Evolutionary conservation across 2,329 filamentous ascomycete genomes (phyloP), one percentile per base, ranked within the genome.

Genomic region (Cladosporium oxysporum): DNA sequence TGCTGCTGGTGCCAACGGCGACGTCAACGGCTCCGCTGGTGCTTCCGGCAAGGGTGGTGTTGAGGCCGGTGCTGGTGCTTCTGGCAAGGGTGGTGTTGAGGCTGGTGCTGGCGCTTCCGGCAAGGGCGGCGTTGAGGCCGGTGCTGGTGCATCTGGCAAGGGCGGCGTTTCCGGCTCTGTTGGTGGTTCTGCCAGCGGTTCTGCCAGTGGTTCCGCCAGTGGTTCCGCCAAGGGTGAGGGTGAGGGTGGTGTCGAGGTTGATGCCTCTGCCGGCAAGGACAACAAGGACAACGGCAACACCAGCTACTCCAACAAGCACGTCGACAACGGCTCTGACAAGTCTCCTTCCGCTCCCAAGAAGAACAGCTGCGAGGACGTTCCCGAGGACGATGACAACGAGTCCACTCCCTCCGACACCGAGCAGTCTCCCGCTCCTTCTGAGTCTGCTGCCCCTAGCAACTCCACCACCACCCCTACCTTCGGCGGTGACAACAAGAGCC

Each of bases 121-220:
- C 16, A 35, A 35, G 33, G 59, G 28, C 8, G 37, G 37, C 3
- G 59, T 26, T n/a, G 37, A 31, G 28, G 59, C 28, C 21, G 37
- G 29, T 18, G 41, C 41, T 33, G 44, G 44, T 41, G 35, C 35
- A 18, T 41, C 35, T 41, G 58, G 47, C 28, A 50, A 50, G 47
- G 58, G 37, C 44, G 59, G 50, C 12, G 44, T 35, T 35, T 62
- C 59, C 18, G 59, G 59, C 59, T 62, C 59, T 33, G 59, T 35
- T 37, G 59, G 44, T n/a, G 59, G 41, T 11, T 62, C 41, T 44
- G 58, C 41, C n/a, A 44, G n/a, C 21, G 53, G 53, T n/a, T 16
- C 53, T 44, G 58, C 41, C n/a, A 44, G n/a, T 33, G 53, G 53
- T n/a, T 16, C 53, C 37, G 53, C 31, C 55, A 58, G 28, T 28